Base-by-base conservation (phyloP, 768 basidiomycete genomes). In the Lactarius quietus region DNA sequence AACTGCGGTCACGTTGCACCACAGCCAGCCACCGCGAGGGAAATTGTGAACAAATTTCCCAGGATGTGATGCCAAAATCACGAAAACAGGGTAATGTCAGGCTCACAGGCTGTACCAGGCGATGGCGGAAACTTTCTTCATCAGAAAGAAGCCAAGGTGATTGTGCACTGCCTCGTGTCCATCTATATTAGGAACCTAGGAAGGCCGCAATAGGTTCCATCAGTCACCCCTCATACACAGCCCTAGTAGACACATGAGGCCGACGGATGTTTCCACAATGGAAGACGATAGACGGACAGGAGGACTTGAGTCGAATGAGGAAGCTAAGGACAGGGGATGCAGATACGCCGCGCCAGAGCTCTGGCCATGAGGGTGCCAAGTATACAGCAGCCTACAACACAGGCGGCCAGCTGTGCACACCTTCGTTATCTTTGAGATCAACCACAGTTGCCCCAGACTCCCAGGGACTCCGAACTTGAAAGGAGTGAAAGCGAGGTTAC, bases 361-460 rank as follows among this genome's bases (percentile, higher is more conserved):
- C 48, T 51, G 26, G 48, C 45, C 31, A 33, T 33, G 17, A 20
- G 17, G 20, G 5, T n/a, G 53, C 53, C 28, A 8, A 33, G 17
- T 8, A 29, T 18, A 54, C 52, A 31, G 52, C 52, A 8, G n/a
- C n/a, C n/a, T 20, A 29, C 29, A 28, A 31, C 20, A 29, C 29
- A 9, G 52, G 29, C 29, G 20, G 28, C 52, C 8, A 9, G 17
- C 29, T 33, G 53, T 33, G 53, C 1, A 29, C 29, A 9, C 2
- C 29, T 54, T 29, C 9, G 53, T 54, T 54, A 54, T 54, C 53
- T 33, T 54, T 33, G 53, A 33, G 53, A 54, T 54, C 53, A 54
- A 3, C 10, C 52, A 54, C 3, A 12, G 17, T 28, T 20, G 20
- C 7, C 41, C 26, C 23, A 14, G n/a, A 6, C n/a, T n/a, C n/a